Base-by-base conservation (phyloP, 148 eudicot species). In the Simmondsia chinensis region DNA sequence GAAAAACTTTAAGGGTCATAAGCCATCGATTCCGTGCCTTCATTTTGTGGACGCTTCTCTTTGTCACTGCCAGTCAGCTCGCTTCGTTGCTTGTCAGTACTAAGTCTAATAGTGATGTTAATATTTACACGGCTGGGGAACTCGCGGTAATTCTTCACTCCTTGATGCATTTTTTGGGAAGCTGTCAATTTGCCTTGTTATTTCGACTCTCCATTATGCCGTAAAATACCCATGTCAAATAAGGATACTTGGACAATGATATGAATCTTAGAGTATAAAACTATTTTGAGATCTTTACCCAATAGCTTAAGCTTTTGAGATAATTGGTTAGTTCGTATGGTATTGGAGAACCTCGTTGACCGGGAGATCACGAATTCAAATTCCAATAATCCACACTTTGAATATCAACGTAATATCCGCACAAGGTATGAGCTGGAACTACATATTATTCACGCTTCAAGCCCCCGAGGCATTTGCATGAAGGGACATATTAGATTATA, bases 11-110 rank as follows among this genome's bases (percentile, higher is more conserved):
- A 12, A 56, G 84, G 43, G 56, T 89, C 24, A 89, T 84, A 24
- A 84, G 97, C 56, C 95, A 89, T 54, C 72, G 97, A 9, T 89
- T 89, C 47, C 57, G 97, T 27, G 60, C 61, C 5, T 84, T 89
- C 48, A 71, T 89, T 13, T 58, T 84, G 31, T 70, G 54, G 16
- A 65, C 79, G 19, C 30, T 89, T 34, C 44, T 84, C 20, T 30
- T 84, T 12, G 83, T 84, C 32, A 89, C 97, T 0, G 66, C 61
- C 14, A 89, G 97, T 59, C 97, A 76, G 48, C 59, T 84, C 39
- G 74, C 77, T 17, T 78, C 85, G 0, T 62, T 89, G 59, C 82
- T 89, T 27, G 74, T 89, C n/a, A 79, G 82, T 4, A 69, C 78
- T 4, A 58, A 69, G 59, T 62, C 87, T 38, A 26, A 32, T 14